Evolutionary conservation across 2,329 filamentous ascomycete species (phyloP).

Genomic region (Pseudopithomyces maydicus): DNA sequence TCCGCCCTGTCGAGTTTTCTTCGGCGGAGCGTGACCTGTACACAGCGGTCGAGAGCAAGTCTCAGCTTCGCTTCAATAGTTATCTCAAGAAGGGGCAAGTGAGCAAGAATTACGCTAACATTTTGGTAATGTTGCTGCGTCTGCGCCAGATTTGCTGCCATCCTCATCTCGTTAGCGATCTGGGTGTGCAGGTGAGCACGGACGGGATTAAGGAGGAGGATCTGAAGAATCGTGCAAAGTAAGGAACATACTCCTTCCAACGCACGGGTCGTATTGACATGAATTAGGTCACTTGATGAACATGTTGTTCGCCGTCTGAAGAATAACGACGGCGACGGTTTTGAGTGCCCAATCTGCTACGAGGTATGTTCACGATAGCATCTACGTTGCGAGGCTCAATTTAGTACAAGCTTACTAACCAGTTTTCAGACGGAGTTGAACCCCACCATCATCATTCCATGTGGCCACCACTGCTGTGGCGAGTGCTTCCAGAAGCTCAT

Average conservation of each 20-base stretch:
- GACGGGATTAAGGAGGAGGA: slow-evolving; percentile 59
- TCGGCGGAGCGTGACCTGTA: slow-evolving; percentile 71
- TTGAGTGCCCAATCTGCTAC: slow-evolving; percentile 83
- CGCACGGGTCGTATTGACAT: neutral
- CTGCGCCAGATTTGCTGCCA: slow-evolving; percentile 84
- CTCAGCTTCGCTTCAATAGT: slow-evolving; percentile 74
- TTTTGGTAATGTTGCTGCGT: slow-evolving; percentile 78
- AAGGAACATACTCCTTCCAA: neutral
- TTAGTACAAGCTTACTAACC: neutral
- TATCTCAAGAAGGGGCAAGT: slow-evolving; percentile 73
- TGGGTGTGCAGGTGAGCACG: slow-evolving; percentile 67
- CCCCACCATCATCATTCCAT: slow-evolving; percentile 79
- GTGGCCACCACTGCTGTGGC: slow-evolving; percentile 78
- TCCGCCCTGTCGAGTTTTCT: slow-evolving; percentile 68
- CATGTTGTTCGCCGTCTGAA: slow-evolving; percentile 72
- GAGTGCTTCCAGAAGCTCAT: slow-evolving; percentile 75
- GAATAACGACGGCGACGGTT: slow-evolving; percentile 59
- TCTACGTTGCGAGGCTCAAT: neutral
- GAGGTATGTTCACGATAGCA: slow-evolving; percentile 50
- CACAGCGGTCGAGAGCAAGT: slow-evolving; percentile 66
- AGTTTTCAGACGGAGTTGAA: slow-evolving; percentile 62
- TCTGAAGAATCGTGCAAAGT: slow-evolving; percentile 66
- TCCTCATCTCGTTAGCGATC: slow-evolving; percentile 71
- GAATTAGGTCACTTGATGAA: slow-evolving; percentile 52
- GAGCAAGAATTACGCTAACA: slow-evolving; percentile 75